Percentiles rank a stretch among this genome's conserved stretches.
Conservation (phyloP, 495 filamentous ascomycete genomes). For the Aspergillus sparsus region DNA sequence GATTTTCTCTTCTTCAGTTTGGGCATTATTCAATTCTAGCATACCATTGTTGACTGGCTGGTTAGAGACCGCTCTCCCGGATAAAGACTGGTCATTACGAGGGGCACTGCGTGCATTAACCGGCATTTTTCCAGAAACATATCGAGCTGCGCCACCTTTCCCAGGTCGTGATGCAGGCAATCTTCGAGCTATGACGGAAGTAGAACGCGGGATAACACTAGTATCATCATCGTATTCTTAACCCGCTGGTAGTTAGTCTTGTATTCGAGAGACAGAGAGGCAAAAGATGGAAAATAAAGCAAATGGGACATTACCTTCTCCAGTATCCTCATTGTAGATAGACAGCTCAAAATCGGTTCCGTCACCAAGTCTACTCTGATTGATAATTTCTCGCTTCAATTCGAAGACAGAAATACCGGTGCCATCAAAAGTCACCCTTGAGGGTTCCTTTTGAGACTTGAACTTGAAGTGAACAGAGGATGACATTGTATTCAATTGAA, state of each 20-base stretch:
- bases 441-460: constrained; percentile 97
- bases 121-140: constrained; percentile 97
- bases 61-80: constrained; percentile 46
- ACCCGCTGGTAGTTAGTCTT: constrained; percentile 16
- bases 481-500: constrained; percentile 72
- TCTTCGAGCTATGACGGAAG: constrained; percentile 86
- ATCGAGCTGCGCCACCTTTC: constrained; percentile 85
- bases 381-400: constrained; percentile 96
- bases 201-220: constrained; percentile 89
- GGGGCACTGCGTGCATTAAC: constrained; percentile 79
- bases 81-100: constrained; percentile 63
- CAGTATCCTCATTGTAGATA: constrained; percentile 86
- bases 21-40: constrained; percentile 64
- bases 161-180: constrained; percentile 79
- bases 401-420: constrained; percentile 99
- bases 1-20: constrained; percentile 89
- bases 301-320: constrained; percentile 70
- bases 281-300: background rate
- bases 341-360: constrained; percentile 95
- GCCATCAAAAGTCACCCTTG: constrained; percentile 93
- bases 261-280: background rate
- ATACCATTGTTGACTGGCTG: constrained; percentile 55
- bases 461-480: constrained; percentile 99
- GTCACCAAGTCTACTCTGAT: constrained; percentile 89
- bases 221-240: constrained; percentile 97